Conservation (phyloP, 768 basidiomycete genomes). For the Termitomyces sp. region DNA sequence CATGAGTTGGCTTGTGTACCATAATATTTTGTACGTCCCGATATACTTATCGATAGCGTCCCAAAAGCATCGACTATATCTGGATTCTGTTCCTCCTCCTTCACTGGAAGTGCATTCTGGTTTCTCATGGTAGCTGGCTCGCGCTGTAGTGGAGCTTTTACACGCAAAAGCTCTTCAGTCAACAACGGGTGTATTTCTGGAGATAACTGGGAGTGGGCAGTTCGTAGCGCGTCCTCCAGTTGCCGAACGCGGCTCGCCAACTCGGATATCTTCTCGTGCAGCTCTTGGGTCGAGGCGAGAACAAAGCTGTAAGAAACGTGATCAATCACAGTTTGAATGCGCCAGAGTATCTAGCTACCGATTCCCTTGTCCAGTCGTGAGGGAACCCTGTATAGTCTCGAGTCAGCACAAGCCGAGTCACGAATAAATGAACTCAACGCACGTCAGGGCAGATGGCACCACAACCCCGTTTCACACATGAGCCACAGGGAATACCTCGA, state of each 20-base stretch:
- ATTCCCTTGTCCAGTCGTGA: constrained; percentile 83
- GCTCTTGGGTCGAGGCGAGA: constrained; percentile 74
- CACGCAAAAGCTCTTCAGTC: constrained; percentile 66
- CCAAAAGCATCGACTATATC: constrained; percentile 82
- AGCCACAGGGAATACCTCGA: constrained; percentile 73
- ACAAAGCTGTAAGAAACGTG: constrained; percentile 54
- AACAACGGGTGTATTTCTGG: constrained; percentile 65
- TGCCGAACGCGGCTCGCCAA: constrained; percentile 73
- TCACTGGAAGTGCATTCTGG: constrained; percentile 33
- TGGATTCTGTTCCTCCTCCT: constrained; percentile 63
- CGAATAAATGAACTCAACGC: constrained; percentile 6
- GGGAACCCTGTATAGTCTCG: constrained; percentile 49
- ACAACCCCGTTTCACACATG: constrained; percentile 78
- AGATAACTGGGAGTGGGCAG: constrained; percentile 58
- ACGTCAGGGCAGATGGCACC: constrained; percentile 83
- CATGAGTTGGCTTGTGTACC: constrained; percentile 77
- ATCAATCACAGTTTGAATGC: constrained; percentile 2
- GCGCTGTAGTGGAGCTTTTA: constrained; percentile 76
- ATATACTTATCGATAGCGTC: constrained; percentile 68
- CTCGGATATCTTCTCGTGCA: constrained; percentile 80
- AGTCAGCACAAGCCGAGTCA: neutral
- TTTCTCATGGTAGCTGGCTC: constrained; percentile 51
- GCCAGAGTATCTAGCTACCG: constrained; percentile 40
- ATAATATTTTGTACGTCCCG: constrained; percentile 74
- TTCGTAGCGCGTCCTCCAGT: constrained; percentile 68